Percentiles rank a stretch among this genome's conserved stretches.
These are phyloP conservation scores for Pelargonium australe DNA, from an alignment of 441 rosid genomes.

Conservation along the genomic window DNA sequence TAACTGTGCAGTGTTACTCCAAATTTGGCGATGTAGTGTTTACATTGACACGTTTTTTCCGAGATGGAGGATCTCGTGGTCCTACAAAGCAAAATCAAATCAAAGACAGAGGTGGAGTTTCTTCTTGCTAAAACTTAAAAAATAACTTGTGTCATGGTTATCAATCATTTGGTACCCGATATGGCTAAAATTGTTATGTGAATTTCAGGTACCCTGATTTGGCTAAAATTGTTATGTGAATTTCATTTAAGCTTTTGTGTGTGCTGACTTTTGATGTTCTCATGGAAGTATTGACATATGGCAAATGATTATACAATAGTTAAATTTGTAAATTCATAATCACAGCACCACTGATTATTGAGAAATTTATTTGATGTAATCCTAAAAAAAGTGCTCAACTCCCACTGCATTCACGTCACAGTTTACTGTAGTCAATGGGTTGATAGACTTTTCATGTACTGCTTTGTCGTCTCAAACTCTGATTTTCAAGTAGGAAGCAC, in stretches of 20 bases:
- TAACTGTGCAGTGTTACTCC: constrained; percentile 57
- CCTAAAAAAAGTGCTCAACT: no score
- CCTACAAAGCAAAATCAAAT: constrained; percentile 33
- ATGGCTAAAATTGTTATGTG: constrained; percentile 8
- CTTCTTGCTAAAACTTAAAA: constrained; percentile 20
- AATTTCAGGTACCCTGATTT: not conserved
- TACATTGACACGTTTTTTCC: constrained; percentile 78
- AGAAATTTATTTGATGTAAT: not conserved
- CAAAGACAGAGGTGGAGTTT: constrained; percentile 40
- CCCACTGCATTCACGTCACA: no score
- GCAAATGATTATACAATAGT: not conserved
- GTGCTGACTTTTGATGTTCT: not conserved
- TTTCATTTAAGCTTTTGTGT: not conserved
- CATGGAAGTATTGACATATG: not conserved
- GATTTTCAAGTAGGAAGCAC: no score
- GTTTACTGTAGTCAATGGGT: no score
- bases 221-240: constrained; percentile 8
- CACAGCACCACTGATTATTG: not conserved
- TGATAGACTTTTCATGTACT: no score
- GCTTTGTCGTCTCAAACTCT: no score
- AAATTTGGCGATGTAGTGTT: constrained; percentile 84
- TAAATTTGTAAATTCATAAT: not conserved
- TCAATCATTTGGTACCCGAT: not conserved
- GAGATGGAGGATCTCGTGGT: constrained; percentile 39
- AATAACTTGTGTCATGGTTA: constrained; percentile 7